Conservation (phyloP, 371 early-diverging fungal genomes). For the Syncephalis plumigaleata region DNA sequence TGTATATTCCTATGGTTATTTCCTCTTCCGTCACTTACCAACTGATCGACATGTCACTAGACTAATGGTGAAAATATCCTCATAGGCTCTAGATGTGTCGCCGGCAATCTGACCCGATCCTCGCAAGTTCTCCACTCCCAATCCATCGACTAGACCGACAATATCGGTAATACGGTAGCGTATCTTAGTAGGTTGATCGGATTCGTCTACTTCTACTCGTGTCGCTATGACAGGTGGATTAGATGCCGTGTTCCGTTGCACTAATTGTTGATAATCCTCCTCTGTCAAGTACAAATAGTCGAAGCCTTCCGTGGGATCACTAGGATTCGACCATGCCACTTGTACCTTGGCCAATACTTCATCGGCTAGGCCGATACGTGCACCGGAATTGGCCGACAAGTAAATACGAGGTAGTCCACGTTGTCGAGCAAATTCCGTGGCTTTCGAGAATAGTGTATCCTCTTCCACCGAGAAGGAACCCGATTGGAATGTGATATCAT, state of each 20-base stretch:
- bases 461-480: slow-evolving; percentile 96
- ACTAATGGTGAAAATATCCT: slow-evolving; percentile 93
- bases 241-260: slow-evolving; percentile 16
- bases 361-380: slow-evolving; percentile 96
- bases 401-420: slow-evolving; percentile 88
- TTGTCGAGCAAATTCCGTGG: slow-evolving; percentile 72
- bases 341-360: slow-evolving; percentile 74
- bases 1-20: slow-evolving; percentile 1
- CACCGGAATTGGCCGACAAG: slow-evolving; percentile 97
- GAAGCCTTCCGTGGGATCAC: slow-evolving; percentile 72
- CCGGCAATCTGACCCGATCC: slow-evolving; percentile 98
- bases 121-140: slow-evolving; percentile 98
- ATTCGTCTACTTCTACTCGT: slow-evolving; percentile 51
- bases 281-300: slow-evolving; percentile 82
- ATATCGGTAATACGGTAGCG: slow-evolving; percentile 78
- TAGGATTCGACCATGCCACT: slow-evolving; percentile 68
- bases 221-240: slow-evolving; percentile 14
- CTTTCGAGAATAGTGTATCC: slow-evolving; percentile 82
- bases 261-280: slow-evolving; percentile 43
- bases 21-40: no score
- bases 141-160: slow-evolving; percentile 76
- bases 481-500: slow-evolving; percentile 93
- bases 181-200: no score
- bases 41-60: slow-evolving; percentile 96
- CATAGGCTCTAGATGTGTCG: slow-evolving; percentile 88